Base-by-base conservation (phyloP, 2,329 filamentous ascomycete genomes). In the Fusarium tuaranense region DNA sequence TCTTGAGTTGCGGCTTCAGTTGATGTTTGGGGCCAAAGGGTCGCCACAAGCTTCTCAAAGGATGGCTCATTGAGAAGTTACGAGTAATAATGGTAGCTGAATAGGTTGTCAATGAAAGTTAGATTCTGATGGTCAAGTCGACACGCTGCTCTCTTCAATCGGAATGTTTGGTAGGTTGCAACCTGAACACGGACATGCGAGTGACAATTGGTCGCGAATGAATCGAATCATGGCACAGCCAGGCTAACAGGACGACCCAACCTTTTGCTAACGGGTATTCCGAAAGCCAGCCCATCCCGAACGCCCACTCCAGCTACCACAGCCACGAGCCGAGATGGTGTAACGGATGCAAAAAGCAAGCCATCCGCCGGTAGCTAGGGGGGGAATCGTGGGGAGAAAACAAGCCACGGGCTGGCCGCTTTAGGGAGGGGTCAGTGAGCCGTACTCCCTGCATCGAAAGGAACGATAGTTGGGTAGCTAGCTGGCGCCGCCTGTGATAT, bases 371-470 rank as follows among this genome's bases (percentile, higher is more conserved):
- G 65, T 63, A 69, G 66, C 63, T 65, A 46, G 46, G n/a, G 51
- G 53, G 22, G 66, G 62, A 55, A 73, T 78, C 76, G 75, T 66
- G 76, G 75, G 69, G 76, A 72, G 74, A 67, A 67, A 76, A 76
- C 71, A 76, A 76, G 73, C 61, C 68, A 69, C 51, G n/a, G 51
- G 57, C 66, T 60, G 69, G 64, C 48, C 67, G 20, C 10, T 68
- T 58, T 66, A 44, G 44, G 22, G 58, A 61, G 61, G 57, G 53
- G 61, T 41, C 59, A 69, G 59, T 46, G 44, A 44, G 63, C 46
- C 25, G 46, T 34, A 44, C 72, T 72, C 76, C 76, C 60, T 77
- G 76, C 70, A 77, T 70, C 48, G 55, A 63, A 48, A 67, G 63
- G 55, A 61, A 51, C 25, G 63, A 46, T 59, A 63, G 39, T 38